These are phyloP conservation scores for Pisolithus orientalis DNA, from an alignment of 768 basidiomycete genomes.

Conservation along the genomic window DNA sequence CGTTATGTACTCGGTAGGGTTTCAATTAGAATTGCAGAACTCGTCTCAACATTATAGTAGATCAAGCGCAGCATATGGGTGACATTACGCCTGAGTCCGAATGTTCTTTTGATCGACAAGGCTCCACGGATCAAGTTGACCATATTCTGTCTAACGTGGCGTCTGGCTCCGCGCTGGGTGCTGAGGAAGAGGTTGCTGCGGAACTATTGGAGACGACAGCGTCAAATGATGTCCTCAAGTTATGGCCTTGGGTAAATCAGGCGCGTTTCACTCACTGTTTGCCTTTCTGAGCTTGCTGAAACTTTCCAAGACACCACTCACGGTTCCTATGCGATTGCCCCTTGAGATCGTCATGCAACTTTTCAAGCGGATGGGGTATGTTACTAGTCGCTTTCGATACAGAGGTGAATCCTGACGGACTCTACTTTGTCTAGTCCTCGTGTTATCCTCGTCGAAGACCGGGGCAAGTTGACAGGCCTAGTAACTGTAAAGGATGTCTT, in stretches of 20 bases:
- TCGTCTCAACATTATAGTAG: slow-evolving; percentile 32
- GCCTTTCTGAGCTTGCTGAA: not conserved
- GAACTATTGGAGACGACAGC: slow-evolving; percentile 59
- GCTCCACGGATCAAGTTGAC: slow-evolving; percentile 45
- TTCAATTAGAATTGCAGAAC: not conserved
- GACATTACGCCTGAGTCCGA: slow-evolving; percentile 56
- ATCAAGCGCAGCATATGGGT: slow-evolving; percentile 62
- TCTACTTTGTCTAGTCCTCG: slow-evolving; percentile 57
- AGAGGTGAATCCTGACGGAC: not conserved
- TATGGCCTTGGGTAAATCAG: slow-evolving; percentile 94
- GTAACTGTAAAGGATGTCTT: slow-evolving; percentile 96
- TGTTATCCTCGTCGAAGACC: slow-evolving; percentile 90
- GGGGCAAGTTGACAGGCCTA: slow-evolving; percentile 75
- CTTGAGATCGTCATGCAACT: slow-evolving; percentile 97
- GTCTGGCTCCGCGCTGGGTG: slow-evolving; percentile 46
- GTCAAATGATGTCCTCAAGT: slow-evolving; percentile 51
- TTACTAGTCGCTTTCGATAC: slow-evolving; percentile 8
- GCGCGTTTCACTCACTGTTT: slow-evolving; percentile 33
- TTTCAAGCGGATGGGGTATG: slow-evolving; percentile 96
- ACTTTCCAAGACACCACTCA: slow-evolving; percentile 74
- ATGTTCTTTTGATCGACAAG: slow-evolving; percentile 58
- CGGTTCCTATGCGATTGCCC: slow-evolving; percentile 85
- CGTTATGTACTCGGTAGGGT: slow-evolving; percentile 76
- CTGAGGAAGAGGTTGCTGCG: slow-evolving; percentile 62
- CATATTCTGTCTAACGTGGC: slow-evolving; percentile 36